phyloP scores from a whole-genome alignment of 1,284 basidiomycete genomes.

The Rhodotorula sp. region DNA sequence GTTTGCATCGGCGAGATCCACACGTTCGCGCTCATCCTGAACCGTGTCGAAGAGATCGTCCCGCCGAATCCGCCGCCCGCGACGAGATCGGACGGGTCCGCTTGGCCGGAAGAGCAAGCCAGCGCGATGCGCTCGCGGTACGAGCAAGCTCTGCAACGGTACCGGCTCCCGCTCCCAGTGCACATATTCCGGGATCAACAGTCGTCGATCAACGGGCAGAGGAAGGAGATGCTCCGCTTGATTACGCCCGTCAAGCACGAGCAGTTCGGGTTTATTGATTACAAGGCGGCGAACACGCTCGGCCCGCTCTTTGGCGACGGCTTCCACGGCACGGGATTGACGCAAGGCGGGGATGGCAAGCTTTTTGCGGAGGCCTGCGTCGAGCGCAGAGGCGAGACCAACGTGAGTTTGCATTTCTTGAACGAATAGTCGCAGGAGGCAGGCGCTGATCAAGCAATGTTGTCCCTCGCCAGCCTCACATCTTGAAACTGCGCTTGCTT shows the following conservation, averaged over 20 bases:
- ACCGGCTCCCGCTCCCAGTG: conserved; percentile 17
- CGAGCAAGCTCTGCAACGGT: conserved; percentile 36
- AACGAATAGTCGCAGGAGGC: too few species aligned
- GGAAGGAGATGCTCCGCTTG: conserved; percentile 77
- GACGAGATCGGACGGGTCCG: conserved; percentile 29
- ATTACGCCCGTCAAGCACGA: conserved; percentile 64
- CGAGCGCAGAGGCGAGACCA: conserved; percentile 49
- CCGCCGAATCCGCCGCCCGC: conserved; percentile 47
- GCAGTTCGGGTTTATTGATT: conserved; percentile 80
- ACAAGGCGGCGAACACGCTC: conserved; percentile 70
- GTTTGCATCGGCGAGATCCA: conserved; percentile 84
- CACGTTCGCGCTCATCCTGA: conserved; percentile 77
- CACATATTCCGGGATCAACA: conserved; percentile 29
- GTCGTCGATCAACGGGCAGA: conserved; percentile 49
- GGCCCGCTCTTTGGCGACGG: conserved; percentile 61
- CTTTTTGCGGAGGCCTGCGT: conserved; percentile 72
- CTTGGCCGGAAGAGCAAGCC: conserved; percentile 17
- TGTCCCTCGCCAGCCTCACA: conserved; percentile 60
- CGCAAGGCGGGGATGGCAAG: conserved; percentile 59
- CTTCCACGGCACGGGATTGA: conserved; percentile 52
- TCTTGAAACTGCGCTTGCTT: conserved; percentile 77
- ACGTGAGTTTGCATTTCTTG: conserved; percentile 45
- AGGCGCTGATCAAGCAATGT: neutral
- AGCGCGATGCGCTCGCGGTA: conserved; percentile 43
- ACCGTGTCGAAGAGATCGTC: conserved; percentile 71